Percentiles rank a stretch among this genome's conserved stretches.
Evolutionary conservation across 1,139 yeast species (phyloP).

Genomic region (Saccharomyces hybrid): DNA sequence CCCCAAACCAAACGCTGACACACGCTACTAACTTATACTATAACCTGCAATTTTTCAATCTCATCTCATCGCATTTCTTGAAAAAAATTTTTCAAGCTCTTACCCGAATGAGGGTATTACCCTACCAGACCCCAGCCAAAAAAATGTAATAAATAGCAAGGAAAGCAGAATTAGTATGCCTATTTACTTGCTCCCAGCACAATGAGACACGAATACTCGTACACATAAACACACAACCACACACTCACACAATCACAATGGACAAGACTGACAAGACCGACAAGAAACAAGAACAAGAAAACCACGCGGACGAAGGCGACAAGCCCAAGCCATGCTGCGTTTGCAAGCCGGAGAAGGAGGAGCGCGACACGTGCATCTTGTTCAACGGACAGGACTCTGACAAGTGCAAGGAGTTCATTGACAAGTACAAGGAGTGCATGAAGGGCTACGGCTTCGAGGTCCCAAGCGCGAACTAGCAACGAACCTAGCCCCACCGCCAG

Average conservation of each 20-base stretch:
- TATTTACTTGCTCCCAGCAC: background rate
- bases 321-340: conserved; percentile 97
- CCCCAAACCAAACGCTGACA: background rate
- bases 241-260: background rate
- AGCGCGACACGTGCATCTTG: conserved; percentile 80
- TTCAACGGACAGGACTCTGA: conserved; percentile 78
- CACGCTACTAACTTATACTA: background rate
- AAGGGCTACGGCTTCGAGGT: conserved; percentile 76
- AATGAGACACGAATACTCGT: background rate
- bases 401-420: conserved; percentile 67
- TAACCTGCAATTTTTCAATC: conserved; percentile 3
- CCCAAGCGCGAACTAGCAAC: background rate
- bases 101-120: background rate
- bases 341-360: conserved; percentile 76
- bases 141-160: background rate
- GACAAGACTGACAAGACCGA: background rate
- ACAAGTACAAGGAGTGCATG: conserved; percentile 79
- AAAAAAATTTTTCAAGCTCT: background rate
- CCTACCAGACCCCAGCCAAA: background rate
- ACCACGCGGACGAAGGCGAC: conserved; percentile 10
- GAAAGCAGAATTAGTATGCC: no score
- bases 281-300: background rate
- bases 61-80: conserved; percentile 23
- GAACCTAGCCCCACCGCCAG: background rate
- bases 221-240: background rate